Base-by-base conservation (phyloP, 345 rosid species). In the Lumnitzera racemosa region DNA sequence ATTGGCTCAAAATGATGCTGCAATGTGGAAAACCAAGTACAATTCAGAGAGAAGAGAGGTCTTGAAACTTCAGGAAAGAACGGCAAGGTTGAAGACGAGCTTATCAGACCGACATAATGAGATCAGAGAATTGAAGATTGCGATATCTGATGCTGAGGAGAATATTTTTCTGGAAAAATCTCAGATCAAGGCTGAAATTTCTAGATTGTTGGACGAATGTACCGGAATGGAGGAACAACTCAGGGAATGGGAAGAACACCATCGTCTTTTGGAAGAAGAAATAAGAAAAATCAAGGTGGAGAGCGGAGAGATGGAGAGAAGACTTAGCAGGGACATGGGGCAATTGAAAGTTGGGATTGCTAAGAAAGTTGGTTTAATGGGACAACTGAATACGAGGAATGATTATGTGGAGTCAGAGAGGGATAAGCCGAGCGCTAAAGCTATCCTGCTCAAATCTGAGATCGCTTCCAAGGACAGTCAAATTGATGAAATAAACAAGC, bases 81-180 rank as follows among this genome's bases (percentile, higher is more conserved):
- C 77, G 36, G 43, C 66, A 14, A 70, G 72, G 76, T 72, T 81
- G 55, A 78, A 84, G 69, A 76, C 62, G 27, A 89, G 87, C 68
- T 71, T 90, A 68, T 80, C 84, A 12, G 89, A 80, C 66, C 80
- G 84, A 59, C 96, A 87, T 78, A 65, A 70, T 15, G 97, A 94
- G 73, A 61, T 87, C 62, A 75, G 76, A 58, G 73, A 64, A 4
- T 58, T 87, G 58, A 89, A 86, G 65, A 64, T 67, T 15, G 83
- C 84, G 0, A 69, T 89, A 13, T 75, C 84, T 24, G 84, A 81
- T 46, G 82, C 92, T 14, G 88, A 89, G 72, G 62, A 83, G 72
- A 87, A 68, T 72, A 80, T 87, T 56, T 82, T 77, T 43, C 79
- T 83, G 0, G 96, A 89, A 70, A 83, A 84, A 57, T 72, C 85